Conservation (phyloP, 352 stramenopile genomes). For the Globisporangium recalcitrans region DNA sequence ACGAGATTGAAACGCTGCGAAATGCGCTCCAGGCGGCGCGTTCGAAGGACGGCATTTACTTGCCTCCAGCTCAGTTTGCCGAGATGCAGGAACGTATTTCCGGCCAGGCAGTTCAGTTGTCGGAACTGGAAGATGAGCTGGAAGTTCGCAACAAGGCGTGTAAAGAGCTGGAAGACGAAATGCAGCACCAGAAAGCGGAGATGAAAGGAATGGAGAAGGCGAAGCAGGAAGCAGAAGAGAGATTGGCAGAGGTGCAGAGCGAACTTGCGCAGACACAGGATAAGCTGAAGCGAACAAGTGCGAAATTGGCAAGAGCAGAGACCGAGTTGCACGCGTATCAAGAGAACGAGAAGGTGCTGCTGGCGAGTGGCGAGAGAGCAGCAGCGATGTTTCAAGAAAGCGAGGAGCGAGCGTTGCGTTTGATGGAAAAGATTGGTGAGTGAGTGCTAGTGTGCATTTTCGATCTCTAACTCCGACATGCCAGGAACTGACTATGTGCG, state of each 20-base stretch:
- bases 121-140: constrained; percentile 78
- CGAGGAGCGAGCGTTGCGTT: constrained; percentile 34
- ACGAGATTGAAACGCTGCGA: constrained; percentile 87
- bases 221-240: constrained; percentile 42
- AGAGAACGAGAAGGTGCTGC: constrained; percentile 48
- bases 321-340: constrained; percentile 38
- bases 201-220: constrained; percentile 34
- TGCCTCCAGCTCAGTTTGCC: constrained; percentile 85
- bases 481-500: too few species aligned
- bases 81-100: constrained; percentile 87
- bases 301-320: constrained; percentile 25
- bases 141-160: constrained; percentile 48
- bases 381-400: constrained; percentile 53
- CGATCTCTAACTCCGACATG: too few species aligned
- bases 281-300: constrained; percentile 25
- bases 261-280: constrained; percentile 33
- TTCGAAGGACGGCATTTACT: constrained; percentile 90
- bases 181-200: constrained; percentile 45
- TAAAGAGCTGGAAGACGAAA: constrained; percentile 72
- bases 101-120: constrained; percentile 67
- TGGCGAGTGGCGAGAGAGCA: constrained; percentile 46
- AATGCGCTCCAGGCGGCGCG: constrained; percentile 74
- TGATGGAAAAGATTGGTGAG: constrained; percentile 56
- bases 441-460: background rate
- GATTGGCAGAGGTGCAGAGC: constrained; percentile 28